A percentile compares a stretch with the other conserved stretches of the same genome.
phyloP scores from a whole-genome alignment of 192 early-diverging fungal genomes.

The Rhizophagus prolifer region DNA sequence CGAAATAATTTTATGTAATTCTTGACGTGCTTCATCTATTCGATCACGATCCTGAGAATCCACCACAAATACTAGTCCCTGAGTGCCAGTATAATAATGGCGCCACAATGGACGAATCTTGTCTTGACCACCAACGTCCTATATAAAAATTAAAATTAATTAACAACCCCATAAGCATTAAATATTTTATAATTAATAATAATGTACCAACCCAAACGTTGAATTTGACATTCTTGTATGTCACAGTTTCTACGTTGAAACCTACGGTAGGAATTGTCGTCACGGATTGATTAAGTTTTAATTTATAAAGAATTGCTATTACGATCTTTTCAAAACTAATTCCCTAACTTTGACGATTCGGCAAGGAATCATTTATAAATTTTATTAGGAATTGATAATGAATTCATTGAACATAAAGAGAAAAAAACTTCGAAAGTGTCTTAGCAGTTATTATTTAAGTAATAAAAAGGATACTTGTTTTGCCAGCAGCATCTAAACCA shows the following conservation, averaged over 20 bases:
- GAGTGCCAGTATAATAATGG: constrained; percentile 83
- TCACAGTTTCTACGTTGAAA: constrained; percentile 86
- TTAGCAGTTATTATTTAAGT: neutral
- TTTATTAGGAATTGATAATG: too few species aligned
- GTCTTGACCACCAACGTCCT: constrained; percentile 90
- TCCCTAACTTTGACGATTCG: too few species aligned
- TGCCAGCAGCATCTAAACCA: constrained; percentile 86
- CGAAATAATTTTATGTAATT: constrained; percentile 79
- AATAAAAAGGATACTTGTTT: constrained; percentile 69
- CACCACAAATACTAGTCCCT: constrained; percentile 85
- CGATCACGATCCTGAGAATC: constrained; percentile 87
- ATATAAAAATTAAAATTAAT: constrained; percentile 27
- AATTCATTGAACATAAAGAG: too few species aligned
- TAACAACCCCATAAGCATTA: neutral
- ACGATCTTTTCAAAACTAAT: too few species aligned
- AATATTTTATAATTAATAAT: neutral
- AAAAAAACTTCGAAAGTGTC: neutral
- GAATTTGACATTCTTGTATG: constrained; percentile 84
- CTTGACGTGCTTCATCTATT: constrained; percentile 81
- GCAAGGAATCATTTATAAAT: too few species aligned
- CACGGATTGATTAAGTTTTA: constrained; percentile 97
- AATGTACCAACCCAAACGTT: constrained; percentile 63
- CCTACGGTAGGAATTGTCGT: constrained; percentile 98
- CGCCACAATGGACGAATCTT: constrained; percentile 88
- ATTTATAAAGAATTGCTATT: constrained; percentile 92